Percentiles rank a stretch among this genome's conserved stretches.
phyloP scores from a whole-genome alignment of 208 protist species.

The Leishmania martiniquensis region DNA sequence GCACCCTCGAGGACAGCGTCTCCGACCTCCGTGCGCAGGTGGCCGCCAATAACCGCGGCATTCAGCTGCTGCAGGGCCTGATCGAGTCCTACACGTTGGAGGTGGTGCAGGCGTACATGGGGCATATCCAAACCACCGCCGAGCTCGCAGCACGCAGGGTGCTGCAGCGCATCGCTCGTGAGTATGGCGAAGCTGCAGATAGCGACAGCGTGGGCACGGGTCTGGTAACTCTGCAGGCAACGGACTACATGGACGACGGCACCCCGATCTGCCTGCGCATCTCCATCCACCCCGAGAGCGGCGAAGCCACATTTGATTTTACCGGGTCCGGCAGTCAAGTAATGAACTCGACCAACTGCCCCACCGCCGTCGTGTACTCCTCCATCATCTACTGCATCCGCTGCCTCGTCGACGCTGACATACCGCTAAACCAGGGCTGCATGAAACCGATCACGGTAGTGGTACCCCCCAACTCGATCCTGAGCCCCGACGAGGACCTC shows the following conservation, averaged over 20 bases:
- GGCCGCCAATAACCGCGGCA: constrained; percentile 94
- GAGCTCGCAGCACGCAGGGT: constrained; percentile 91
- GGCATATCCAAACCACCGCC: constrained; percentile 92
- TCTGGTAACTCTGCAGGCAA: constrained; percentile 24
- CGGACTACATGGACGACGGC: constrained; percentile 97
- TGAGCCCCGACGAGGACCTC: constrained; percentile 79
- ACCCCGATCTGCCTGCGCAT: constrained; percentile 84
- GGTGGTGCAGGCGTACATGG: constrained; percentile 95
- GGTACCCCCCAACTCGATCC: constrained; percentile 77
- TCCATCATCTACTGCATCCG: constrained; percentile 96
- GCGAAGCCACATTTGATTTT: constrained; percentile 94
- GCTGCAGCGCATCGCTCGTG: constrained; percentile 63
- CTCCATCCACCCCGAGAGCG: constrained; percentile 71
- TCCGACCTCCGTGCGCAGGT: constrained; percentile 94
- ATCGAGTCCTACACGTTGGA: constrained; percentile 84
- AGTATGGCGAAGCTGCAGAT: constrained; percentile 21
- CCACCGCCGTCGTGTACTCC: constrained; percentile 90
- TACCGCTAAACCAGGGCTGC: constrained; percentile 96
- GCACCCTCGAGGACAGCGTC: constrained; percentile 93
- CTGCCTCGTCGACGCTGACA: constrained; percentile 92
- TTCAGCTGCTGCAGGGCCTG: constrained; percentile 86
- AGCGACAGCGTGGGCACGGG: constrained; percentile 28
- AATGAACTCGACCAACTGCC: constrained; percentile 93
- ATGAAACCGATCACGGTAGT: constrained; percentile 85
- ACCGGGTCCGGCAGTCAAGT: constrained; percentile 88